Evolutionary conservation across 768 basidiomycete genomes (phyloP).

Genomic region (Tylopilus felleus): DNA sequence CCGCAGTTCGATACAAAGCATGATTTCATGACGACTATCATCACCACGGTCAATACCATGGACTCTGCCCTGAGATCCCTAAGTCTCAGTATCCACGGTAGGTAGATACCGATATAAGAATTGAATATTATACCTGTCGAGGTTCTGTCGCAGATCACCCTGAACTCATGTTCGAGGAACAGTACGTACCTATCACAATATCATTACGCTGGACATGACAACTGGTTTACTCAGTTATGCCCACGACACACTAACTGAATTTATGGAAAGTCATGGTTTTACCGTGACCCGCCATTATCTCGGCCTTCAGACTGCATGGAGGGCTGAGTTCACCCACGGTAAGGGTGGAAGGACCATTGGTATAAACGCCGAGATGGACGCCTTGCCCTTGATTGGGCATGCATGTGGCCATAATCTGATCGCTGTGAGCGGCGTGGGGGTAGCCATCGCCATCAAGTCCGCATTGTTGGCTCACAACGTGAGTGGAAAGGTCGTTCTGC

Average conservation of each 20-base stretch:
- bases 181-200: constrained; percentile 36
- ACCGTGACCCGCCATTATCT: constrained; percentile 68
- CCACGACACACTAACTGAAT: constrained; percentile 63
- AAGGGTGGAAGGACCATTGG: constrained; percentile 64
- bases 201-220: constrained; percentile 5
- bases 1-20: constrained; percentile 16
- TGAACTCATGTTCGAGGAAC: constrained; percentile 64
- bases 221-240: constrained; percentile 49
- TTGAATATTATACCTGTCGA: constrained; percentile 5
- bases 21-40: constrained; percentile 52
- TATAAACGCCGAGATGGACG: constrained; percentile 77
- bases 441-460: constrained; percentile 69
- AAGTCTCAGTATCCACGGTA: constrained; percentile 73
- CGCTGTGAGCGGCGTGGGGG: constrained; percentile 71
- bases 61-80: constrained; percentile 54
- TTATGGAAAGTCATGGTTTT: constrained; percentile 68
- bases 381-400: constrained; percentile 52
- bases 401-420: constrained; percentile 85
- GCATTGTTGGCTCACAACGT: constrained; percentile 62
- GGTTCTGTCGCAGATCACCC: constrained; percentile 50
- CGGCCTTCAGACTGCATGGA: constrained; percentile 73
- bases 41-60: constrained; percentile 49
- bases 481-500: constrained; percentile 64
- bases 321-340: constrained; percentile 64
- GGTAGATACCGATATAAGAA: constrained; percentile 13